Evolutionary conservation across 768 basidiomycete species (phyloP).

Genomic region (Leccinum ochraceum): DNA sequence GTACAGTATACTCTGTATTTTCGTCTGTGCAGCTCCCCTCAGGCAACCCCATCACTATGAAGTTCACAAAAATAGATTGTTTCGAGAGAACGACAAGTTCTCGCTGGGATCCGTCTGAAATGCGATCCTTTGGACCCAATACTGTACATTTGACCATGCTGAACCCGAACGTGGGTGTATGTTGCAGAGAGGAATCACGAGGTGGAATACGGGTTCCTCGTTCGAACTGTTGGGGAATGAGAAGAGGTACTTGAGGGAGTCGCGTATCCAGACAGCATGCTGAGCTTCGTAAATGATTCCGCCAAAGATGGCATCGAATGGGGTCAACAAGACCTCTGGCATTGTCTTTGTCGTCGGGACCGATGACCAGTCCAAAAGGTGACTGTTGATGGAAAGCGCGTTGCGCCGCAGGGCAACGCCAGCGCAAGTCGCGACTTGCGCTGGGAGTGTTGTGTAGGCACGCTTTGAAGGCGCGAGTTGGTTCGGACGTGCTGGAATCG

Average conservation of each 20-base stretch:
- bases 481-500: conserved; percentile 35
- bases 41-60: conserved; percentile 11
- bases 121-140: neutral
- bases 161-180: conserved; percentile 62
- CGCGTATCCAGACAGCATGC: conserved; percentile 48
- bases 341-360: conserved; percentile 4
- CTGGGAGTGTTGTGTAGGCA: no score
- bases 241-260: conserved; percentile 36
- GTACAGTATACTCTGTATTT: conserved; percentile 53
- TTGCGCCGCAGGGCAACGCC: no score
- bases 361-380: no score
- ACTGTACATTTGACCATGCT: conserved; percentile 53
- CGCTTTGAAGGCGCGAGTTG: no score
- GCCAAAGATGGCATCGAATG: conserved; percentile 40
- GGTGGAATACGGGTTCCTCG: conserved; percentile 51
- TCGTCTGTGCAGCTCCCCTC: conserved; percentile 38
- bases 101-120: neutral
- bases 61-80: conserved; percentile 57
- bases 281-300: conserved; percentile 54
- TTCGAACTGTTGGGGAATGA: conserved; percentile 18
- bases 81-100: conserved; percentile 31
- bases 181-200: conserved; percentile 76
- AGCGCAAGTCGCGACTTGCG: no score
- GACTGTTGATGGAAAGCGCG: conserved; percentile 22
- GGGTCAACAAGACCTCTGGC: conserved; percentile 26